These are phyloP conservation scores for Heterobasidion parviporum DNA, from an alignment of 1,284 basidiomycete species.

Conservation along the genomic window DNA sequence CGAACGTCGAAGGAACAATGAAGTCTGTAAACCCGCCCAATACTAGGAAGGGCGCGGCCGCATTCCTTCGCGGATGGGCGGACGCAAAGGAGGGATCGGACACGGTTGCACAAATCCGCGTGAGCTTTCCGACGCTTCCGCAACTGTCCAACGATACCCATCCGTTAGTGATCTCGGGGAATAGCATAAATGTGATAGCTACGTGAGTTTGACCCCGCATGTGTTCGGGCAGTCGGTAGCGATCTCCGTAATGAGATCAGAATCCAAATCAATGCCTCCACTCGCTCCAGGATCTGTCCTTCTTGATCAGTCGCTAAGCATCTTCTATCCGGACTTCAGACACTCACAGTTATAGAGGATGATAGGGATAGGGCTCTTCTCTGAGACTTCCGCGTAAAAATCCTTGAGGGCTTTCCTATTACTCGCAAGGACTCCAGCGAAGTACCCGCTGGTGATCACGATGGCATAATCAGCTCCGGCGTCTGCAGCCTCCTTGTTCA, in stretches of 20 bases:
- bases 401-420: conserved; percentile 65
- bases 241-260: conserved; percentile 76
- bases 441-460: conserved; percentile 84
- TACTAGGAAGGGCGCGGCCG: conserved; percentile 55
- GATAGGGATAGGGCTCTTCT: conserved; percentile 77
- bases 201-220: conserved; percentile 85
- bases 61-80: conserved; percentile 57
- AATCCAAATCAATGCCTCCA: conserved; percentile 81
- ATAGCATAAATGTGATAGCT: conserved; percentile 21
- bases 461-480: conserved; percentile 83
- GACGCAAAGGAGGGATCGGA: conserved; percentile 49
- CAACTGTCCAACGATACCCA: conserved; percentile 40
- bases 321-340: not conserved
- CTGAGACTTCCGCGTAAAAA: conserved; percentile 72
- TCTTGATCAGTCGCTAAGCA: conserved; percentile 1
- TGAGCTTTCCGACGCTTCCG: conserved; percentile 85
- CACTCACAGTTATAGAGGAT: conserved; percentile 85
- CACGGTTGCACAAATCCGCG: conserved; percentile 68
- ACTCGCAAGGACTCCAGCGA: conserved; percentile 59
- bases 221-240: conserved; percentile 66
- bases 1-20: conserved; percentile 38
- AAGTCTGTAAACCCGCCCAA: conserved; percentile 53
- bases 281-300: conserved; percentile 69
- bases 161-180: no score
- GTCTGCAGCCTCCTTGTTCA: conserved; percentile 65